A percentile compares a stretch with the other conserved stretches of the same genome.
phyloP scores from a whole-genome alignment of 345 rosid species.

The Acer negundo region DNA sequence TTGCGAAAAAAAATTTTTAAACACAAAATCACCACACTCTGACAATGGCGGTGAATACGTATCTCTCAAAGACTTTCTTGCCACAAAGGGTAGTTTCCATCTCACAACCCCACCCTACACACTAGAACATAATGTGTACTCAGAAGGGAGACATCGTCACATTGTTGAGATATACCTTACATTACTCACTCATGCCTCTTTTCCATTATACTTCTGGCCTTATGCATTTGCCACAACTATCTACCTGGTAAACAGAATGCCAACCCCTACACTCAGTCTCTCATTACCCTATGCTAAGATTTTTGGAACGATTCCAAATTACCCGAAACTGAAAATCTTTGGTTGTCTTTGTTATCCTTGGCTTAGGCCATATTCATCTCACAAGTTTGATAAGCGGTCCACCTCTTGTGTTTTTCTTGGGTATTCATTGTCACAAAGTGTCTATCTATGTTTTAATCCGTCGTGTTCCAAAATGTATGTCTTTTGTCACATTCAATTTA shows the following conservation, averaged over 20 bases:
- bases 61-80: no score
- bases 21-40: no score
- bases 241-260: background rate
- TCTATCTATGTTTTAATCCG: background rate
- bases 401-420: background rate
- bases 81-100: no score
- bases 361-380: background rate
- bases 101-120: no score
- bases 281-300: background rate
- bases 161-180: no score
- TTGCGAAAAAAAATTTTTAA: no score
- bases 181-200: no score
- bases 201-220: background rate
- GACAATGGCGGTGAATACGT: no score
- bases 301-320: background rate
- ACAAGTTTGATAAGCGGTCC: background rate
- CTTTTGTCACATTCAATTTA: no score
- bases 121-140: no score
- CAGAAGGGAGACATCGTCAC: no score
- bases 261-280: background rate
- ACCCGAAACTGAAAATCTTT: background rate
- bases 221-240: background rate
- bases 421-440: background rate
- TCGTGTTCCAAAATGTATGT: no score
- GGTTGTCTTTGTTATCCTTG: slow-evolving; percentile 15